Conservation (phyloP, 2,329 filamentous ascomycete genomes). For the Talaromyces funiculosus region DNA sequence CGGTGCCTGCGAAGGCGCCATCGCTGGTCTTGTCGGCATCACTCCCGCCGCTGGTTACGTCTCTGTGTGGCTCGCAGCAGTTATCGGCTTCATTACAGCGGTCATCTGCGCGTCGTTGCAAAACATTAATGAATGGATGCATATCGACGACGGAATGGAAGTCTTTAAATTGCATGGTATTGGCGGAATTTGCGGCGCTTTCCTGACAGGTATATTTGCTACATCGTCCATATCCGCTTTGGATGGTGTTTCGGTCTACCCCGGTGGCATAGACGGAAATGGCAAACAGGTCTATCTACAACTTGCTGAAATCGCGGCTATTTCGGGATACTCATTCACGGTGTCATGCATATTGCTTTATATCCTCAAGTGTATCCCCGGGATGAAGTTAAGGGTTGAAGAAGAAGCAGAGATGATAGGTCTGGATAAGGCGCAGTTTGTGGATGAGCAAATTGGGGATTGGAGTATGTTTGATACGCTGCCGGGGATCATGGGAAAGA, state of each 20-base stretch:
- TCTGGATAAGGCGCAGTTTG: constrained; percentile 51
- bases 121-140: constrained; percentile 50
- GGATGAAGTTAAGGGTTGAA: constrained; percentile 49
- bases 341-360: constrained; percentile 49
- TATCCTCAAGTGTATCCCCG: constrained; percentile 50
- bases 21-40: constrained; percentile 57
- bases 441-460: constrained; percentile 53
- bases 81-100: constrained; percentile 53
- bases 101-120: constrained; percentile 47
- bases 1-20: constrained; percentile 53
- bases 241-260: constrained; percentile 44
- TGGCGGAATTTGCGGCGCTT: constrained; percentile 53
- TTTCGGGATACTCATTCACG: constrained; percentile 49
- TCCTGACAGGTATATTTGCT: constrained; percentile 55
- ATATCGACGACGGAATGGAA: constrained; percentile 54
- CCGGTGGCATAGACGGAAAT: constrained; percentile 51
- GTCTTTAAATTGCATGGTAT: constrained; percentile 57
- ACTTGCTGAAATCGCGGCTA: constrained; percentile 52
- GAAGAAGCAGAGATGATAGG: constrained; percentile 53
- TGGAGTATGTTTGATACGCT: constrained; percentile 36
- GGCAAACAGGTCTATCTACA: constrained; percentile 53
- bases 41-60: constrained; percentile 53
- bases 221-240: constrained; percentile 38
- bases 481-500: constrained; percentile 1
- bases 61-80: constrained; percentile 48